phyloP scores from a whole-genome alignment of 2,329 filamentous ascomycete species.

The Trichoderma guizhouense region DNA sequence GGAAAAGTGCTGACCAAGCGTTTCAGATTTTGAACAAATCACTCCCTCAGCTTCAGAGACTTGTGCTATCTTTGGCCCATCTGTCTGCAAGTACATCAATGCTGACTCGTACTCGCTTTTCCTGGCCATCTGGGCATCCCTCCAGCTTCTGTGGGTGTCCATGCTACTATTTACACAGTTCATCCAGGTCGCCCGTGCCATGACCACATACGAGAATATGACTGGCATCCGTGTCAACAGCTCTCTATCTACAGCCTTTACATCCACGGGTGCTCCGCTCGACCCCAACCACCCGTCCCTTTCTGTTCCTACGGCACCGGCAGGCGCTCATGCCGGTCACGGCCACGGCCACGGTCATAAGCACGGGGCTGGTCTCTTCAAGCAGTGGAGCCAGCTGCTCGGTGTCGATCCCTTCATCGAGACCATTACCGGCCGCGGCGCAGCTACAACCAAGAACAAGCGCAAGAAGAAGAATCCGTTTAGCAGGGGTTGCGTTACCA shows the following conservation, averaged over 20 bases:
- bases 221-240: conserved; percentile 62
- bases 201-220: conserved; percentile 98
- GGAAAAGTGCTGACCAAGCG: neutral
- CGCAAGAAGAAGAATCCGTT: conserved; percentile 73
- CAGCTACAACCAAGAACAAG: conserved; percentile 54
- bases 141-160: conserved; percentile 93
- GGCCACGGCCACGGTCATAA: conserved; percentile 44
- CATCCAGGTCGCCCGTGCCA: conserved; percentile 83
- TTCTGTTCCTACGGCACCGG: conserved; percentile 45
- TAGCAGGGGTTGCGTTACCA: conserved; percentile 75
- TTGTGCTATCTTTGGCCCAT: conserved; percentile 74
- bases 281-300: conserved; percentile 64
- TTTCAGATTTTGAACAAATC: conserved; percentile 10
- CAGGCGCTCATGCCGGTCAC: conserved; percentile 34
- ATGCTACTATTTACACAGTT: conserved; percentile 96
- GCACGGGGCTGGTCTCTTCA: conserved; percentile 64
- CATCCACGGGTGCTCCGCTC: conserved; percentile 72
- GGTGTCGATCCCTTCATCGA: conserved; percentile 93
- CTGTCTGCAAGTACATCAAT: conserved; percentile 72
- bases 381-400: conserved; percentile 78
- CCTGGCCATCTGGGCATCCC: conserved; percentile 70
- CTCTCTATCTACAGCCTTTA: conserved; percentile 66
- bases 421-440: conserved; percentile 80
- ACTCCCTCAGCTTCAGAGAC: conserved; percentile 47
- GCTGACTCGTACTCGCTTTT: conserved; percentile 82